phyloP scores from a whole-genome alignment of 2,329 filamentous ascomycete species.

The Pyrenophora tritici-repentis region DNA sequence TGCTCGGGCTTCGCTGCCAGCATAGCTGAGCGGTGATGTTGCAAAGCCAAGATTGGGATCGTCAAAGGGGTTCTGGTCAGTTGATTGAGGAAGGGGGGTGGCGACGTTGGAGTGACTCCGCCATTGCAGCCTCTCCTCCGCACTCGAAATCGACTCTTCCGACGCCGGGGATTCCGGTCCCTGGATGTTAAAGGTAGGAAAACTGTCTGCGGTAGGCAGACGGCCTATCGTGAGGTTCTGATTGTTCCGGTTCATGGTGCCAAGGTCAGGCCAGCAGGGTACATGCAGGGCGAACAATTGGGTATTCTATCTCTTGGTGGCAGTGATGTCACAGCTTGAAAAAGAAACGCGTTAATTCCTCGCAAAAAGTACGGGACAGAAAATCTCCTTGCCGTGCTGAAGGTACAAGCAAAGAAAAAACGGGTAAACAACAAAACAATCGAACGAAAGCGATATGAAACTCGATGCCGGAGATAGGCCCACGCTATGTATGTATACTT shows the following conservation, averaged over 20 bases:
- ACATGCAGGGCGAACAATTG: constrained; percentile 8
- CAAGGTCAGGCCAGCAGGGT: constrained; percentile 10
- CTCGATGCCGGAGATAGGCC: constrained; percentile 5
- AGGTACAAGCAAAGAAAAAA: not conserved
- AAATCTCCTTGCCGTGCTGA: too few relatives aligned
- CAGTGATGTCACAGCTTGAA: constrained; percentile 6
- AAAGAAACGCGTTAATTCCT: not conserved
- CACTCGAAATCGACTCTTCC: constrained; percentile 23
- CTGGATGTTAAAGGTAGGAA: constrained; percentile 6
- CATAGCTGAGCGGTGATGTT: constrained; percentile 1
- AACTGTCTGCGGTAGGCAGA: constrained; percentile 8
- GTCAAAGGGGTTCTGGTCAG: constrained; percentile 28
- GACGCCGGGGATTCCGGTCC: constrained; percentile 2
- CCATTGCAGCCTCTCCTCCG: constrained; percentile 31
- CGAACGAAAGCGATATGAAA: not conserved
- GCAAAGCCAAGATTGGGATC: constrained; percentile 6
- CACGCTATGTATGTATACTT: constrained; percentile 14
- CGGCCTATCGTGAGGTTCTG: constrained; percentile 11
- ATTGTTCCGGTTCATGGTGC: constrained; percentile 12
- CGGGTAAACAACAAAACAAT: not conserved
- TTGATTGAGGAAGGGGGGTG: constrained; percentile 21
- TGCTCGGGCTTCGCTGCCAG: not conserved
- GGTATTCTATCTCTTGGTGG: not conserved
- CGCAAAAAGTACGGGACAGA: too few relatives aligned
- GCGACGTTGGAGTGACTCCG: constrained; percentile 27